Conservation (phyloP, 2,329 filamentous ascomycete species). For the Aspergillus ruber region DNA sequence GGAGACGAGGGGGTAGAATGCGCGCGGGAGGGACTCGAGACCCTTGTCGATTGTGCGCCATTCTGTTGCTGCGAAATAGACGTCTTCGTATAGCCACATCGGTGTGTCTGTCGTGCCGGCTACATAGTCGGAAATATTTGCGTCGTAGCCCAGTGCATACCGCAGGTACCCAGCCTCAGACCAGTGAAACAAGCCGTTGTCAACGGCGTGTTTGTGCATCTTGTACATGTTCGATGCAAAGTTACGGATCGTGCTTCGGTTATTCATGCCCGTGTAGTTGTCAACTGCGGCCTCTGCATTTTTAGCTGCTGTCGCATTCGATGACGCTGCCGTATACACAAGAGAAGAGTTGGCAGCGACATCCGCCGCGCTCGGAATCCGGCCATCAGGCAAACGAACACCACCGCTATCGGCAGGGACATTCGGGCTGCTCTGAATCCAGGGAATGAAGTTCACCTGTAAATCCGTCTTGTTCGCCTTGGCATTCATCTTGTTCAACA, state of each 20-base stretch:
- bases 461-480: slow-evolving; percentile 23
- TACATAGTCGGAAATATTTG: slow-evolving; percentile 52
- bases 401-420: slow-evolving; percentile 46
- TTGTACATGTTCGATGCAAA: slow-evolving; percentile 36
- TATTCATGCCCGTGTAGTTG: slow-evolving; percentile 24
- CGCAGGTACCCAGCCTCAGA: slow-evolving; percentile 59
- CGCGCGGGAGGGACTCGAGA: slow-evolving; percentile 52
- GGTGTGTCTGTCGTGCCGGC: slow-evolving; percentile 39
- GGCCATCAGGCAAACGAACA: slow-evolving; percentile 45
- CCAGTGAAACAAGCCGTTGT: slow-evolving; percentile 55
- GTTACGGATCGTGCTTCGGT: slow-evolving; percentile 17
- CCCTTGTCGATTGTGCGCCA: slow-evolving; percentile 62
- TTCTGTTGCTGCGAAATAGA: slow-evolving; percentile 54
- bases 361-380: slow-evolving; percentile 49
- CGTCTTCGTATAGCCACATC: slow-evolving; percentile 50
- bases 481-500: slow-evolving; percentile 37
- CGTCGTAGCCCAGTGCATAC: slow-evolving; percentile 49
- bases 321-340: slow-evolving; percentile 30
- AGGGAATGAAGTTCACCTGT: slow-evolving; percentile 38
- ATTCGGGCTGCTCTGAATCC: slow-evolving; percentile 43
- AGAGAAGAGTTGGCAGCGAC: slow-evolving; percentile 38
- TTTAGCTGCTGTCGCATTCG: slow-evolving; percentile 29
- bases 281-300: slow-evolving; percentile 36
- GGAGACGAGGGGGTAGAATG: slow-evolving; percentile 58
- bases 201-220: slow-evolving; percentile 50